Base-by-base conservation (phyloP, 1,284 basidiomycete genomes). In the Pterulicium gracile region DNA sequence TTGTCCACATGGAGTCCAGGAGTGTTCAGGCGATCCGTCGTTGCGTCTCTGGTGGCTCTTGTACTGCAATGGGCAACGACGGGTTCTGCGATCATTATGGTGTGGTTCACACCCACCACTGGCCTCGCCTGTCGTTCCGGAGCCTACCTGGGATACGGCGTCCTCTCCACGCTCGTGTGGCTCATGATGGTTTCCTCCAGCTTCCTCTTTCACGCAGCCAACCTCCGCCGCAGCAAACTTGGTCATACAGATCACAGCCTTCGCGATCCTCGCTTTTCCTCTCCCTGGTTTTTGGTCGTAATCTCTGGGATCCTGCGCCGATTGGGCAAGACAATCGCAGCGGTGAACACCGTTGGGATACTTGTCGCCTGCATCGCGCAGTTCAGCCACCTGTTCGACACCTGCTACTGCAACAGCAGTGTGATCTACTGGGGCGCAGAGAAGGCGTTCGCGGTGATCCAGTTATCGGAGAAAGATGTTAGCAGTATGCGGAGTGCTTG, bases 101-200 rank as follows among this genome's bases (percentile, higher is more conserved):
- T 57, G 5, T 66, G 55, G 54, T 63, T 58, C 36, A 72, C 66
- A 1, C 69, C 69, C 2, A 67, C 69, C 3, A 46, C 18, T 17
- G 62, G 62, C 2, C 49, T 72, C 1, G 69, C 67, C 1, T 72
- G 70, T 47, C 63, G 67, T 36, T 66, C 66, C 3, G 58, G 60
- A 1, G 51, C 61, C 1, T 69, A 67, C 48, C 10, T 70, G 34
- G 20, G 63, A 14, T 70, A 71, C 39, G 69, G 61, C 3, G 21
- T 42, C 1, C 1, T 62, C 1, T 66, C 68, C 0, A 69, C 64
- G 1, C 1, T 57, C 3, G 56, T 62, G 17, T 70, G 68, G 67
- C 36, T 62, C 1, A 4, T 68, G 0, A 58, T 72, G 10, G 49
- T 70, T n/a, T 27, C 45, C 1, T 69, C 69, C 7, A 64, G 62